These are phyloP conservation scores for Geranium incanum DNA, from an alignment of 441 rosid genomes.

Conservation along the genomic window DNA sequence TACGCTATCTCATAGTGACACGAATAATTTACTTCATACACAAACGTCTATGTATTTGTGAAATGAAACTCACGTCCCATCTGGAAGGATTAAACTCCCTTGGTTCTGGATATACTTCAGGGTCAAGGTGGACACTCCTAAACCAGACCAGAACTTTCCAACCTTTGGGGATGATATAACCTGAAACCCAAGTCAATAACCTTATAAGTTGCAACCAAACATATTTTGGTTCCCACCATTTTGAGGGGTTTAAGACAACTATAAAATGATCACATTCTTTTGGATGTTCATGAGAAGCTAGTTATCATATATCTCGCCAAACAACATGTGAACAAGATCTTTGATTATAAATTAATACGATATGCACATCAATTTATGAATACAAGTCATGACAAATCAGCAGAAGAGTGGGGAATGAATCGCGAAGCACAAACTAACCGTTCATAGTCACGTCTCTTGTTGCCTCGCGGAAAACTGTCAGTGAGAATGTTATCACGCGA, in stretches of 20 bases:
- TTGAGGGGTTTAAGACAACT: not conserved
- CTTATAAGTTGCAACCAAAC: not conserved
- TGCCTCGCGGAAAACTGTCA: constrained; percentile 27
- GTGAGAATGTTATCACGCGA: constrained; percentile 18
- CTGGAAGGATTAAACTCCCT: constrained; percentile 27
- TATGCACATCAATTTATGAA: not conserved
- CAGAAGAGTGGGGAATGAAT: not conserved
- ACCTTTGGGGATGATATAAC: constrained; percentile 29
- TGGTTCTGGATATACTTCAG: constrained; percentile 23
- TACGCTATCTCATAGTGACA: not conserved
- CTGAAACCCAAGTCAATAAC: constrained; percentile 14
- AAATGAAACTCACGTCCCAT: constrained; percentile 31
- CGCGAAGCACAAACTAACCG: constrained; percentile 15
- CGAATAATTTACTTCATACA: too few relatives aligned
- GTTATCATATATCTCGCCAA: not conserved
- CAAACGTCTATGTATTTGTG: not conserved
- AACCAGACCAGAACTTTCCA: constrained; percentile 34
- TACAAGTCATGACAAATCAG: not conserved
- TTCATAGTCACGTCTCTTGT: constrained; percentile 21
- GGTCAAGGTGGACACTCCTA: constrained; percentile 25
- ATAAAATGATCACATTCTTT: not conserved
- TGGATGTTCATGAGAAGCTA: not conserved
- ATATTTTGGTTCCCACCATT: not conserved
- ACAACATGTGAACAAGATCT: not conserved
- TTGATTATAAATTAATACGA: too few relatives aligned